phyloP scores from a whole-genome alignment of 352 stramenopile species.

The Pythium chondricola region DNA sequence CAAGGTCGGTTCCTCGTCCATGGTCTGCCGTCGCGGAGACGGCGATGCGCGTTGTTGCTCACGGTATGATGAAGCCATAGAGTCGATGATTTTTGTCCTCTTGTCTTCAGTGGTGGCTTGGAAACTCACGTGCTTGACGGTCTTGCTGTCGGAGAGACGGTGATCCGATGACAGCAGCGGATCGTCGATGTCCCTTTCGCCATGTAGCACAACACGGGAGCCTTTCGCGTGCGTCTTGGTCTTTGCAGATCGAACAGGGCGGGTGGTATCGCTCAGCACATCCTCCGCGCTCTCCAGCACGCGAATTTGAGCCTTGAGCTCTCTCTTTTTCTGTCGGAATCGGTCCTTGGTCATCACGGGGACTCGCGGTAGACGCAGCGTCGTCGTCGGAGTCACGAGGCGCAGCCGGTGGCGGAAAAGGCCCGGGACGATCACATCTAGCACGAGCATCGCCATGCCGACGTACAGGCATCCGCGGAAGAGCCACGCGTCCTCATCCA shows the following conservation, averaged over 20 bases:
- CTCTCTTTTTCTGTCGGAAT: conserved; percentile 36
- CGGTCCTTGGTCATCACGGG: conserved; percentile 26
- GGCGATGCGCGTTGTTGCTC: not conserved
- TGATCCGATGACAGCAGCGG: not conserved
- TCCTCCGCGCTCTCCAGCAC: conserved; percentile 24
- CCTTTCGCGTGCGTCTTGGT: not conserved
- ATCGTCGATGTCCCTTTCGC: conserved; percentile 6
- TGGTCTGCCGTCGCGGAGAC: no score
- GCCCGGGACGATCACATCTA: conserved; percentile 45
- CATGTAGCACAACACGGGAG: conserved; percentile 5
- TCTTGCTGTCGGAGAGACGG: not conserved
- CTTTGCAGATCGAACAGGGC: not conserved
- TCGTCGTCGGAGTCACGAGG: conserved; percentile 26
- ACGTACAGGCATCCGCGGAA: conserved; percentile 56
- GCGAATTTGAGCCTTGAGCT: conserved; percentile 29
- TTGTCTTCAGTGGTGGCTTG: no score
- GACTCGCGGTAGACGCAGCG: conserved; percentile 12
- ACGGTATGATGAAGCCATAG: no score
- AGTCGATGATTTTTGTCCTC: no score
- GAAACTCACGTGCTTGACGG: not conserved
- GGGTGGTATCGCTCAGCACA: not conserved
- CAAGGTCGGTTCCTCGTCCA: not conserved
- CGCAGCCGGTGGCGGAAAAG: conserved; percentile 51
- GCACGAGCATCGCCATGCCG: conserved; percentile 36
- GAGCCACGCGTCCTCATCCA: conserved; percentile 42